Conservation (phyloP, 192 early-diverging fungal species). For the Rhizophagus sp. region DNA sequence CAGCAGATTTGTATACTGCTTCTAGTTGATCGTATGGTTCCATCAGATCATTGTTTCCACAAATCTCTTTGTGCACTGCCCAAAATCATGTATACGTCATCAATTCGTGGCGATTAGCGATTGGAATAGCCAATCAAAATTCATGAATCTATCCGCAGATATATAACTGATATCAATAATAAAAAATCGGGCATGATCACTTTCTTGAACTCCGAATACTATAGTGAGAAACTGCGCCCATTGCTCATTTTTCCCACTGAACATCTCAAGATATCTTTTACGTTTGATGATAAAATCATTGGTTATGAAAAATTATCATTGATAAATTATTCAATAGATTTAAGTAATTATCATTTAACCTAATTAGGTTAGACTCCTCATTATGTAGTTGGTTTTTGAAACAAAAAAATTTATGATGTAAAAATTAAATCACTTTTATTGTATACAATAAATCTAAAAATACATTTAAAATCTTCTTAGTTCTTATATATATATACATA, state of each 20-base stretch:
- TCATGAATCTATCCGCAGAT: slow-evolving; percentile 22
- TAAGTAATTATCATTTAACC: neutral
- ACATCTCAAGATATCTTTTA: no score
- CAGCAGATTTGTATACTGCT: slow-evolving; percentile 22
- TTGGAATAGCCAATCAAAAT: slow-evolving; percentile 18
- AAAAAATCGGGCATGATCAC: no score
- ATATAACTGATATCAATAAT: neutral
- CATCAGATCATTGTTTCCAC: slow-evolving; percentile 28
- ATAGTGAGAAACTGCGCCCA: neutral
- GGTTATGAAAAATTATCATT: no score
- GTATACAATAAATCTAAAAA: neutral
- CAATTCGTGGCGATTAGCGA: neutral
- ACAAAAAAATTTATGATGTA: neutral
- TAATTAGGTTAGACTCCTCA: neutral
- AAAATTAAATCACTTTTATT: neutral
- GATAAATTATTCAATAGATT: no score
- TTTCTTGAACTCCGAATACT: no score
- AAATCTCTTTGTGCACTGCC: slow-evolving; percentile 24
- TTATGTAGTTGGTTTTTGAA: neutral
- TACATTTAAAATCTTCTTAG: neutral
- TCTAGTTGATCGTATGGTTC: slow-evolving; percentile 21
- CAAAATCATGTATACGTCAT: slow-evolving; percentile 11
- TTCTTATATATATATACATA: no score
- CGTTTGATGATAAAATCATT: no score
- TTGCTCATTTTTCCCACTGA: neutral